These are phyloP conservation scores for Gastrodia elata DNA, from an alignment of 106 monocot species.

Conservation along the genomic window DNA sequence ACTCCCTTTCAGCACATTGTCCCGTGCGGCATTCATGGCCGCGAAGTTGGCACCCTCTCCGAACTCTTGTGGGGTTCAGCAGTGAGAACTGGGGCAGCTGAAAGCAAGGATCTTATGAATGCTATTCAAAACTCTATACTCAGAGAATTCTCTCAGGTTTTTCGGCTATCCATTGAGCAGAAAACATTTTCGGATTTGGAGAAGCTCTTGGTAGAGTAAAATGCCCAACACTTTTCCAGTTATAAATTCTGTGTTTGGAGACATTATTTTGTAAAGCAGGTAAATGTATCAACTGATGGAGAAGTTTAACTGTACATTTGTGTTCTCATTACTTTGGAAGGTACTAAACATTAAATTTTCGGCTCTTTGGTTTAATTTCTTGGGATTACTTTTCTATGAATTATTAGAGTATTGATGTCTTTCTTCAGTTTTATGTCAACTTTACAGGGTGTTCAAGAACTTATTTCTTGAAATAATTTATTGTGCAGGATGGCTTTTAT, in stretches of 20 bases:
- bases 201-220: not conserved
- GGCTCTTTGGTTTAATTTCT: no score
- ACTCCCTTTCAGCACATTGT: conserved; percentile 47
- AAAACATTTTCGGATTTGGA: conserved; percentile 1
- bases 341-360: not conserved
- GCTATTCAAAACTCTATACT: conserved; percentile 46
- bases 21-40: conserved; percentile 62
- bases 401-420: no score
- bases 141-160: conserved; percentile 66
- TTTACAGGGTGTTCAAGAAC: no score
- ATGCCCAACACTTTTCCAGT: not conserved
- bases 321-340: not conserved
- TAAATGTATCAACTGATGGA: not conserved
- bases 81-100: not conserved
- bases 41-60: conserved; percentile 35
- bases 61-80: conserved; percentile 21
- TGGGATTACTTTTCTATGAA: no score
- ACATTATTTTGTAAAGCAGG: not conserved
- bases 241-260: not conserved
- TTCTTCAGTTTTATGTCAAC: no score
- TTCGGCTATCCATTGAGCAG: conserved; percentile 53
- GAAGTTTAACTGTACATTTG: not conserved
- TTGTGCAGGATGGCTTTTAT: no score
- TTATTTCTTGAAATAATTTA: no score
- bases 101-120: conserved; percentile 28